These are phyloP conservation scores for Crithidia expoeki DNA, from an alignment of 208 protist genomes.

Conservation along the genomic window DNA sequence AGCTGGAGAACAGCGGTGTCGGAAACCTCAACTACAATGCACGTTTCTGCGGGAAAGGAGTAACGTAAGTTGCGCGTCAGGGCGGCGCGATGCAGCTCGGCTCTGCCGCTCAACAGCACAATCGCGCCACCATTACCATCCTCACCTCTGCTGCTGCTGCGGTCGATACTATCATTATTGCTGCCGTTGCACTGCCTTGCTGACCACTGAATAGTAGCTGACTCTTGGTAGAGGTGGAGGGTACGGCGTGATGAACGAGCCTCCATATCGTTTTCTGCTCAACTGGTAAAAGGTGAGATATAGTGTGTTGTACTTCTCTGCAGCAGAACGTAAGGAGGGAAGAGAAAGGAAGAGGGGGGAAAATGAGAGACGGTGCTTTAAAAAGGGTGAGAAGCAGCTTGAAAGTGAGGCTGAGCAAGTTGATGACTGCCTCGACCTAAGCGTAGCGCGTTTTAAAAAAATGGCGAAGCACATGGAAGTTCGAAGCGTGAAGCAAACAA, in stretches of 20 bases:
- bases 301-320: no score
- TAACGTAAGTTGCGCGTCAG: constrained; percentile 69
- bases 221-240: constrained; percentile 23
- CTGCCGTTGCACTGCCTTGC: constrained; percentile 11
- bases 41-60: constrained; percentile 43
- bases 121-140: constrained; percentile 19
- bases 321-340: no score
- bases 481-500: background rate
- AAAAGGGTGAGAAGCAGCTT: background rate
- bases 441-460: no score
- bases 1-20: constrained; percentile 49
- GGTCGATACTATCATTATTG: no score
- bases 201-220: constrained; percentile 23
- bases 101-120: constrained; percentile 56
- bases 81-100: constrained; percentile 53
- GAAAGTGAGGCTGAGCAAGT: background rate
- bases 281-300: background rate
- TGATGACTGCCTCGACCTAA: no score
- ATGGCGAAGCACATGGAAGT: no score
- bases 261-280: constrained; percentile 3
- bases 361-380: background rate
- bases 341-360: background rate
- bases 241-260: background rate
- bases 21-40: constrained; percentile 47
- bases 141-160: no score